Conservation (phyloP, 495 filamentous ascomycete species). For the Penicillium cosmopolitanum region DNA sequence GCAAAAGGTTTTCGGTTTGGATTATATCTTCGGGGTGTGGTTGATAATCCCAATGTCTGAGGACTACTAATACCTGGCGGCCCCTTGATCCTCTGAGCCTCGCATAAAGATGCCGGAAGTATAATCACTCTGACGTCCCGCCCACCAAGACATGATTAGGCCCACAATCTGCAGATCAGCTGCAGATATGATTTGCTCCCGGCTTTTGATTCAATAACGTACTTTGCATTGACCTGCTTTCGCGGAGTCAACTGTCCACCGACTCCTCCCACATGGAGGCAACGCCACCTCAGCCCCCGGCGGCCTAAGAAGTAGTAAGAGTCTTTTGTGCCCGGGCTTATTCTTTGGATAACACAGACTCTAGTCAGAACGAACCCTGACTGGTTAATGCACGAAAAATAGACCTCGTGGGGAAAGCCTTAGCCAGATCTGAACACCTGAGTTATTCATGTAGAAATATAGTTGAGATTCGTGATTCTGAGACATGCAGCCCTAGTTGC, state of each 20-base stretch:
- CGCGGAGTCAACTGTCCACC: neutral
- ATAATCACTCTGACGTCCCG: neutral
- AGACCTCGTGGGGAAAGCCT: neutral
- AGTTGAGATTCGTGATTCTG: neutral
- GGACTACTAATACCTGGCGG: neutral
- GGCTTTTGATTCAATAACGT: neutral
- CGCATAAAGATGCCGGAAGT: slow-evolving; percentile 3
- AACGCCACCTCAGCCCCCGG: slow-evolving; percentile 2
- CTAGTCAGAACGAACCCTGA: neutral
- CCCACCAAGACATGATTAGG: neutral
- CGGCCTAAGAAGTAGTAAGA: neutral
- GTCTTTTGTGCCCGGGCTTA: neutral
- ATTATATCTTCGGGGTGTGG: neutral
- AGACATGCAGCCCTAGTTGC: slow-evolving; percentile 9
- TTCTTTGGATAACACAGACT: neutral
- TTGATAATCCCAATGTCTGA: neutral
- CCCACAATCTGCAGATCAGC: slow-evolving; percentile 3
- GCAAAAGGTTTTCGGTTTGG: neutral
- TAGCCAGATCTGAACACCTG: neutral
- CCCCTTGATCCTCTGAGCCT: neutral
- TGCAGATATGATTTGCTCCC: neutral
- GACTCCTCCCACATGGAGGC: neutral
- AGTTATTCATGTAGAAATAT: neutral
- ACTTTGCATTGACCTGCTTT: neutral
- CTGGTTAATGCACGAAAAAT: neutral